phyloP scores from a whole-genome alignment of 2,329 filamentous ascomycete species.

The Aspergillus vadensis region DNA sequence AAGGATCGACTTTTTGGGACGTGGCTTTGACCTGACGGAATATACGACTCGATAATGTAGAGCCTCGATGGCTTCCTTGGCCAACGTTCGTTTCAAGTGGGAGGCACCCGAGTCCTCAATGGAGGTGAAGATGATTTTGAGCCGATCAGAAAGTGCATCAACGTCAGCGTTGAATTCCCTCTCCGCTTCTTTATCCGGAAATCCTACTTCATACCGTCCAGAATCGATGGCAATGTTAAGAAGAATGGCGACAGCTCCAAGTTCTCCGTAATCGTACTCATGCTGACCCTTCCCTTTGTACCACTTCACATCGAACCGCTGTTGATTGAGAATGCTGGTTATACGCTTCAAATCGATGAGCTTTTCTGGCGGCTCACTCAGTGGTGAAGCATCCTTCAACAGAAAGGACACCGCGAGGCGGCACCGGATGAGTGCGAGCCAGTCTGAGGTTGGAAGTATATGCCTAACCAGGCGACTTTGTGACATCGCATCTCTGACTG shows the following conservation, averaged over 20 bases:
- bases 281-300: conserved; percentile 24
- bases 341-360: conserved; percentile 37
- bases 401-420: conserved; percentile 44
- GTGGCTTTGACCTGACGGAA: conserved; percentile 66
- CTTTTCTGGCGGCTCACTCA: conserved; percentile 29
- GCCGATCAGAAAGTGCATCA: conserved; percentile 63
- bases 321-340: conserved; percentile 29
- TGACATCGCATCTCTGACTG: conserved; percentile 41
- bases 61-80: conserved; percentile 73
- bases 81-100: conserved; percentile 71
- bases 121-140: conserved; percentile 59
- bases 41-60: conserved; percentile 73
- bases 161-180: conserved; percentile 68
- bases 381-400: conserved; percentile 27
- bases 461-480: conserved; percentile 45
- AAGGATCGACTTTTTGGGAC: conserved; percentile 52
- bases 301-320: conserved; percentile 36
- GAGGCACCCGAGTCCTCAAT: conserved; percentile 76
- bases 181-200: conserved; percentile 40
- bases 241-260: conserved; percentile 66
- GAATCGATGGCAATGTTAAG: conserved; percentile 76
- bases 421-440: conserved; percentile 43
- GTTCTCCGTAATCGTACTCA: conserved; percentile 63
- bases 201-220: conserved; percentile 46
- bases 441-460: conserved; percentile 40